Base-by-base conservation (phyloP, 495 filamentous ascomycete genomes). In the Viridothelium virens region DNA sequence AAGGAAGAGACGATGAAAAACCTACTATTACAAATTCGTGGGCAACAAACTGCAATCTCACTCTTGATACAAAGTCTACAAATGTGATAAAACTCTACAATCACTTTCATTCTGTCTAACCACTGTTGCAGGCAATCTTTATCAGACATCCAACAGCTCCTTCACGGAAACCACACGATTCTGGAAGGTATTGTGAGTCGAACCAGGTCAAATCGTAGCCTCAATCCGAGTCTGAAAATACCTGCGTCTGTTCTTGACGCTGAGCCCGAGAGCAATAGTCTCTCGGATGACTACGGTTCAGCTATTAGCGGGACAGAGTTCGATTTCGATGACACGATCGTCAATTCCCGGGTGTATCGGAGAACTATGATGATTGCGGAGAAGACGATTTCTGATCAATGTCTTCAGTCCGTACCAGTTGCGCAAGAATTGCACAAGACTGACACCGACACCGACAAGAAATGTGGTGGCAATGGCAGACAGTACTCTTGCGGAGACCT, bases 1-100 rank as follows among this genome's bases (percentile, higher is more conserved):
- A 69, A 65, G 56, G 69, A 71, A 47, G 69, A 67, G 3, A 66
- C 25, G 2, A 69, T 71, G 38, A 69, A 69, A 62, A 67, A 71
- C 10, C n/a, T 71, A n/a, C 62, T 71, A 53, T 62, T 53, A 38
- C 69, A 71, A 50, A 67, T 71, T 18, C 64, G 67, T 3, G 67
- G 64, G 10, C 67, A 69, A 38, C 69, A 71, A 63, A 63, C 53
- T 2, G 62, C 64, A 5, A 50, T 71, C 25, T 62, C 38, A 18
- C 38, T 71, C 2, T 47, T 71, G 2, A 62, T 71, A 37, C 69
- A 71, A 41, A 61, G 61, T 9, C 63, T 71, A 9, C 69, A 71
- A 39, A 71, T 69, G 67, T 63, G 39, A 44, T 44, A 44, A 44
- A 7, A 7, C 14, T 14, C 47, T 50, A 14, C 14, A 50, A 50